These are phyloP conservation scores for Geoglossum glabrum DNA, from an alignment of 495 filamentous ascomycete species.

Conservation along the genomic window DNA sequence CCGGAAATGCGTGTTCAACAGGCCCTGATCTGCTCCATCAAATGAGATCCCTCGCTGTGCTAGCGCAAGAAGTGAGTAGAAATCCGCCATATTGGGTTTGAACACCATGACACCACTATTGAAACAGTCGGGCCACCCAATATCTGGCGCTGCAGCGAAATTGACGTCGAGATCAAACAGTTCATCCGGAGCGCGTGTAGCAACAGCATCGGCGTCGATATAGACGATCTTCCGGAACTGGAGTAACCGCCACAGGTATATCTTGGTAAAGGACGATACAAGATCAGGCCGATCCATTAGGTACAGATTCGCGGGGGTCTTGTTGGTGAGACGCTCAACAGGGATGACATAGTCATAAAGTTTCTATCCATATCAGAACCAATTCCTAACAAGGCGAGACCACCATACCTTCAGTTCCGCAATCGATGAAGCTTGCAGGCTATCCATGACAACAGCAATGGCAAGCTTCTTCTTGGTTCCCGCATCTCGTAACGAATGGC, in stretches of 20 bases:
- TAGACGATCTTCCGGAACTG: conserved; percentile 86
- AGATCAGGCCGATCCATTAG: conserved; percentile 86
- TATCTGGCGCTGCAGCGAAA: conserved; percentile 84
- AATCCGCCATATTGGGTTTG: conserved; percentile 70
- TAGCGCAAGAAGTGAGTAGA: conserved; percentile 62
- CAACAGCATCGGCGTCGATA: conserved; percentile 77
- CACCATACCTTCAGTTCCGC: conserved; percentile 50
- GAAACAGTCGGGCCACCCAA: conserved; percentile 97
- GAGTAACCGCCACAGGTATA: conserved; percentile 78
- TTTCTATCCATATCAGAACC: conserved; percentile 27
- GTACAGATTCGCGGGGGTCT: conserved; percentile 59
- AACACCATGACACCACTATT: conserved; percentile 92
- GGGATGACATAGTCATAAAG: conserved; percentile 81
- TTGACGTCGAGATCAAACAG: conserved; percentile 55
- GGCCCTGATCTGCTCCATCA: conserved; percentile 90
- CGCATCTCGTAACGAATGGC: conserved; percentile 84
- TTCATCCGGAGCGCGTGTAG: conserved; percentile 76
- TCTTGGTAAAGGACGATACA: conserved; percentile 84
- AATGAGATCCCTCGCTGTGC: conserved; percentile 79
- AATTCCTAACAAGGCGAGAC: neutral
- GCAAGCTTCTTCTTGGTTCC: conserved; percentile 73
- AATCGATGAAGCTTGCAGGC: conserved; percentile 48
- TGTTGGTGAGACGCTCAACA: conserved; percentile 56
- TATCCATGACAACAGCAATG: conserved; percentile 61
- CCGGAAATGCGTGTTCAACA: conserved; percentile 86